phyloP scores from a whole-genome alignment of 352 stramenopile genomes.

The Plasmopara viticola region DNA sequence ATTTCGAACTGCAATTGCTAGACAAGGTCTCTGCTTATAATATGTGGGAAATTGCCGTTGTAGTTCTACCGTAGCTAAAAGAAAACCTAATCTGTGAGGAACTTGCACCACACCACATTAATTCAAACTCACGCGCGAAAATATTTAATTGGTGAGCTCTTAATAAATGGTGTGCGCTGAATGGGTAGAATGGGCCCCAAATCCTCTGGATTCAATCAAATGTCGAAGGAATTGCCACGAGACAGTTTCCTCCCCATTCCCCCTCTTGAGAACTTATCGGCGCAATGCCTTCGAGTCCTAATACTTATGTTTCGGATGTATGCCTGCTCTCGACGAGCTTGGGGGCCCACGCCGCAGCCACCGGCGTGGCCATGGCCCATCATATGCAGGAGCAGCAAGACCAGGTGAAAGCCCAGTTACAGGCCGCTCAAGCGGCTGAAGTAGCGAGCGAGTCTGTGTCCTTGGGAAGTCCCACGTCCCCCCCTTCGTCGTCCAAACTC shows the following conservation, averaged over 20 bases:
- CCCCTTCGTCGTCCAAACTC: background rate
- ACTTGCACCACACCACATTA: too few relatives aligned
- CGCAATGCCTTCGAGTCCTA: constrained; percentile 77
- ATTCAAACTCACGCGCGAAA: too few relatives aligned
- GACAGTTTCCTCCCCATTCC: constrained; percentile 7
- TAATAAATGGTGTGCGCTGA: too few relatives aligned
- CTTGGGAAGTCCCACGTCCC: background rate
- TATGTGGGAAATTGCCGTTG: too few relatives aligned
- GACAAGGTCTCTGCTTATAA: too few relatives aligned
- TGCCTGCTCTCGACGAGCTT: constrained; percentile 15
- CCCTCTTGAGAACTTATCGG: constrained; percentile 51
- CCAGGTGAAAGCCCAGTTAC: constrained; percentile 18
- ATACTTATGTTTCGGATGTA: constrained; percentile 42
- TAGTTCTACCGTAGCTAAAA: too few relatives aligned
- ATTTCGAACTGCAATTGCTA: too few relatives aligned
- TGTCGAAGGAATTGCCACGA: constrained; percentile 7
- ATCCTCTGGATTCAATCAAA: constrained; percentile 1
- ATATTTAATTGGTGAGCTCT: too few relatives aligned
- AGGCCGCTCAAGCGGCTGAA: constrained; percentile 9
- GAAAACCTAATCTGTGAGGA: too few relatives aligned
- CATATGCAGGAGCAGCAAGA: constrained; percentile 23
- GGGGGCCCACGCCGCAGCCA: constrained; percentile 13
- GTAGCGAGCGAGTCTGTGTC: background rate
- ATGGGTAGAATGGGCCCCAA: too few relatives aligned
- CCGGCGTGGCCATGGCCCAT: constrained; percentile 22